A percentile compares a stretch with the other conserved stretches of the same genome.
Evolutionary conservation across 2,329 filamentous ascomycete genomes (phyloP).

Genomic region (Paracorniculantispora psalliotae): DNA sequence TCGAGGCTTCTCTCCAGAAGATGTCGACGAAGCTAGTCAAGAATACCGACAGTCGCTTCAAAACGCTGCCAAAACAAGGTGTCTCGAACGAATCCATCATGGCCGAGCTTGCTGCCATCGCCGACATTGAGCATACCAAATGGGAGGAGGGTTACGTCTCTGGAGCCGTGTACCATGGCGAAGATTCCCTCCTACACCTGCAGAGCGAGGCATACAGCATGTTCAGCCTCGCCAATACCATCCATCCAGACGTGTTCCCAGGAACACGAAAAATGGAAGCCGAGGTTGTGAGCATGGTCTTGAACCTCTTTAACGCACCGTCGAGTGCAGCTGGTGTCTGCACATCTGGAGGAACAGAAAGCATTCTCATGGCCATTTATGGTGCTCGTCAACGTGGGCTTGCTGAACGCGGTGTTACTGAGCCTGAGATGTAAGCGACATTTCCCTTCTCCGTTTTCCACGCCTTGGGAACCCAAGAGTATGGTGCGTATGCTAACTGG

Average conservation of each 20-base stretch:
- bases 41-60: constrained; percentile 64
- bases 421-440: constrained; percentile 94
- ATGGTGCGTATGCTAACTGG: too few relatives aligned
- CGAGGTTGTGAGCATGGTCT: constrained; percentile 92
- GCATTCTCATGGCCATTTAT: constrained; percentile 91
- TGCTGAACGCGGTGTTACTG: constrained; percentile 76
- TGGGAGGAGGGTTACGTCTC: constrained; percentile 97
- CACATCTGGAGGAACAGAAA: constrained; percentile 91
- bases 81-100: constrained; percentile 74
- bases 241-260: constrained; percentile 97
- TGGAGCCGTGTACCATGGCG: constrained; percentile 94
- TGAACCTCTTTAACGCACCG: constrained; percentile 84
- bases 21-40: constrained; percentile 80
- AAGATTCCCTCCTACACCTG: constrained; percentile 71
- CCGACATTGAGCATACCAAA: constrained; percentile 83
- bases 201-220: constrained; percentile 91
- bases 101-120: constrained; percentile 72
- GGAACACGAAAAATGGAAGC: constrained; percentile 99
- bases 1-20: constrained; percentile 73
- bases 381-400: constrained; percentile 86
- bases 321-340: constrained; percentile 80
- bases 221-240: constrained; percentile 93
- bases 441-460: too few relatives aligned
- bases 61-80: constrained; percentile 75
- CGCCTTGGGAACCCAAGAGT: too few relatives aligned